phyloP scores from a whole-genome alignment of 2,329 filamentous ascomycete genomes.

The Colletotrichum cordylinicola region DNA sequence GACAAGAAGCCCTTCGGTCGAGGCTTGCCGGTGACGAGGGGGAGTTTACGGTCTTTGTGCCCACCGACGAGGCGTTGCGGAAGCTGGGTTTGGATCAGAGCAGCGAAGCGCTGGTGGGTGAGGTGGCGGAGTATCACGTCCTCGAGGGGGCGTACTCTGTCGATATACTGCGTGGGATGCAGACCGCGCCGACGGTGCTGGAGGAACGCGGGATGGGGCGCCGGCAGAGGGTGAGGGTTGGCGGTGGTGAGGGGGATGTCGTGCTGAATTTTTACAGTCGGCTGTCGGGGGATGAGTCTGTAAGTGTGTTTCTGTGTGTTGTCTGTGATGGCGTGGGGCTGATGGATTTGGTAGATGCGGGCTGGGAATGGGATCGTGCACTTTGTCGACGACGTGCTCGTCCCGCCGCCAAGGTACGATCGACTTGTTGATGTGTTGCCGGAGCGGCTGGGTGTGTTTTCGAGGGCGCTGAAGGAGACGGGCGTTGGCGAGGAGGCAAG shows the following conservation, averaged over 20 bases:
- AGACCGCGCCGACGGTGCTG: not conserved
- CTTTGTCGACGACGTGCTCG: constrained; percentile 9
- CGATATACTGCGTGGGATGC: not conserved
- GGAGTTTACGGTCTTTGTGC: not conserved
- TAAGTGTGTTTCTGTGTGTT: not conserved
- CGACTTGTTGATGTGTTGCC: not conserved
- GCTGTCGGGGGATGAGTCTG: not conserved
- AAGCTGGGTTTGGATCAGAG: not conserved
- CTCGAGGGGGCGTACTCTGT: not conserved
- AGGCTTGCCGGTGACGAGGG: not conserved
- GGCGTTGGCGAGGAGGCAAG: not conserved
- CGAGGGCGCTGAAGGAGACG: not conserved
- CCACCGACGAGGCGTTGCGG: not conserved
- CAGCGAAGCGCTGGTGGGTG: constrained; percentile 46
- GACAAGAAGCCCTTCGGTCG: not conserved
- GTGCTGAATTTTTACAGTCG: not conserved
- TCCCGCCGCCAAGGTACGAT: constrained; percentile 9
- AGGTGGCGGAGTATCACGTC: constrained; percentile 13
- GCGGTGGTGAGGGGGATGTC: not conserved
- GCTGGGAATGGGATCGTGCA: not conserved
- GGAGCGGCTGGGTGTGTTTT: not conserved
- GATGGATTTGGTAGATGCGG: not conserved
- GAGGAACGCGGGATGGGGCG: not conserved
- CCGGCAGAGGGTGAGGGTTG: not conserved
- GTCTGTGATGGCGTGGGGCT: not conserved